Evolutionary conservation across 2,329 filamentous ascomycete species (phyloP), one percentile per base, ranked within the genome.

Genomic region (Colletotrichum gigasporum): DNA sequence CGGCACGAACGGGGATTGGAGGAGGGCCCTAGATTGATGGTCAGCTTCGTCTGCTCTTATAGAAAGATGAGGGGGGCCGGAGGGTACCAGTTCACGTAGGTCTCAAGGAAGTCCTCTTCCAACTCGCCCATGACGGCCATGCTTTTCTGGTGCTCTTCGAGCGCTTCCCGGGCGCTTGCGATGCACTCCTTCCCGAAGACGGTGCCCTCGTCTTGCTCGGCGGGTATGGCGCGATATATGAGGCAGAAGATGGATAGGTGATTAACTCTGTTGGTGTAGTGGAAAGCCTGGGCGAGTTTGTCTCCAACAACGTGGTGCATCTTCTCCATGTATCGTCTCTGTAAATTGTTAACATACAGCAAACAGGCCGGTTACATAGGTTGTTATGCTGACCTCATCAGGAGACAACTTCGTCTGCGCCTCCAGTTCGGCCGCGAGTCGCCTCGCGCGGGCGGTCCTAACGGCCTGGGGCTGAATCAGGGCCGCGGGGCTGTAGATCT

Each of bases 401-500:
- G n/a, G 7, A 14, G 32, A 5, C 2, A 11, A 28, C 5, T 52
- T 52, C 5, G 32, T 45, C 6, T 37, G 32, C 5, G 5, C n/a
- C 5, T 54, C 30, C 3, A 61, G 10, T 3, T 24, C 16, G 8
- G 22, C 6, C 11, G 48, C 57, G 2, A 61, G 57, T 7, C 32
- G 48, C 4, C 30, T 14, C 9, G 71, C 71, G 1, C 65, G 60
- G 4, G 65, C 48, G 4, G 63, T 56, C 1, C 74, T 59, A 10
- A 71, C 57, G 3, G 39, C 32, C 18, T 65, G 62, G 0, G 71
- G 65, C 47, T 70, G 67, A 1, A 67, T 42, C 16, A 73, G 65
- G 5, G 72, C 68, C 2, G 67, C 65, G 0, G 69, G 68, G 6
- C 74, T 72, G 47, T 73, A 74, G 3, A 74, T 68, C 2, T 73